These are phyloP conservation scores for Toxoplasma gondii DNA, from an alignment of 169 alveolate genomes.

Conservation along the genomic window DNA sequence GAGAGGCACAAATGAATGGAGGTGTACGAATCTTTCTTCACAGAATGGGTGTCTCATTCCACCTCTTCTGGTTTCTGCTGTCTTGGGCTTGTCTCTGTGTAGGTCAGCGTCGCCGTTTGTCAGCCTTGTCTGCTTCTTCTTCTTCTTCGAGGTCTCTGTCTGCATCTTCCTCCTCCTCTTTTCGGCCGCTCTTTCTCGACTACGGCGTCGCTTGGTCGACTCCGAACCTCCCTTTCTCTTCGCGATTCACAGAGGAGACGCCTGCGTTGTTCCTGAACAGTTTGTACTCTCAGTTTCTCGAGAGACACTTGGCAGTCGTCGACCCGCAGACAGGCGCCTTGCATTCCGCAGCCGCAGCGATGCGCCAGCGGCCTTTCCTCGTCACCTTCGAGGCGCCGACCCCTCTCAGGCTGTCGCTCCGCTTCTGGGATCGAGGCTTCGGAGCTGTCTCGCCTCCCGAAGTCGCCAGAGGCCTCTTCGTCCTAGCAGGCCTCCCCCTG, in stretches of 20 bases:
- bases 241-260: slow-evolving; percentile 51
- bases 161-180: neutral
- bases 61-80: too few species aligned
- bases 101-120: neutral
- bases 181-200: slow-evolving; percentile 52
- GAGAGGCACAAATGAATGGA: too few species aligned
- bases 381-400: slow-evolving; percentile 55
- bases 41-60: too few species aligned
- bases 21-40: too few species aligned
- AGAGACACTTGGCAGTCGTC: slow-evolving; percentile 43
- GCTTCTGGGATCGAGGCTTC: slow-evolving; percentile 61
- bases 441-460: slow-evolving; percentile 61
- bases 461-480: slow-evolving; percentile 56
- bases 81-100: neutral
- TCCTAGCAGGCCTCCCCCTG: slow-evolving; percentile 65
- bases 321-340: slow-evolving; percentile 51
- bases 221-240: slow-evolving; percentile 52
- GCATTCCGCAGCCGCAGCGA: slow-evolving; percentile 65
- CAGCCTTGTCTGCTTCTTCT: neutral
- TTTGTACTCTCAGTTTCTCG: slow-evolving; percentile 52
- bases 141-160: neutral
- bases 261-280: slow-evolving; percentile 50
- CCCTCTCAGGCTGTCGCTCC: slow-evolving; percentile 37
- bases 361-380: slow-evolving; percentile 63
- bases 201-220: slow-evolving; percentile 61